A percentile compares a stretch with the other conserved stretches of the same genome.
These are phyloP conservation scores for Sporormia fimetaria DNA, from an alignment of 495 filamentous ascomycete species.

Conservation along the genomic window DNA sequence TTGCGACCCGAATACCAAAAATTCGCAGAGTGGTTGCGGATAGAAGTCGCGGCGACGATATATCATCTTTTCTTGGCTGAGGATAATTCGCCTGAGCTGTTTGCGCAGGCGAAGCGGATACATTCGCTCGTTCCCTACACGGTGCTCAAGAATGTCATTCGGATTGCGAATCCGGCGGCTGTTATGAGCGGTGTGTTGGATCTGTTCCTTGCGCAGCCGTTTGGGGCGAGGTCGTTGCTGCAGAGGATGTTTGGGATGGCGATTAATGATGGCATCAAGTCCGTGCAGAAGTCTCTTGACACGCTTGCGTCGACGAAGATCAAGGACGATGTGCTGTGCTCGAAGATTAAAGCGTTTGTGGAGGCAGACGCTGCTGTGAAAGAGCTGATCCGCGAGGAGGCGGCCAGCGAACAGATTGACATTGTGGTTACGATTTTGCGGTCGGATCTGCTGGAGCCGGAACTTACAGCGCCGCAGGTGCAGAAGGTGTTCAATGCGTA, in stretches of 20 bases:
- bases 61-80: conserved; percentile 97
- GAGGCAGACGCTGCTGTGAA: conserved; percentile 65
- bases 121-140: conserved; percentile 90
- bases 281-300: conserved; percentile 76
- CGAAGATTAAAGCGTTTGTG: conserved; percentile 70
- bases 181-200: conserved; percentile 92
- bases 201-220: conserved; percentile 88
- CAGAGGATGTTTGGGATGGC: conserved; percentile 90
- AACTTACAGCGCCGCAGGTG: conserved; percentile 61
- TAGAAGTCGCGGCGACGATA: conserved; percentile 91
- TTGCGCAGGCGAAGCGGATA: conserved; percentile 85
- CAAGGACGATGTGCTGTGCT: conserved; percentile 62
- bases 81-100: conserved; percentile 91
- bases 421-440: conserved; percentile 72
- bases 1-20: conserved; percentile 92
- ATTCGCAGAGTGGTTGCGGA: conserved; percentile 95
- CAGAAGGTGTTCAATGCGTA: conserved; percentile 83
- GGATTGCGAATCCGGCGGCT: conserved; percentile 87
- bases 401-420: conserved; percentile 58
- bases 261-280: conserved; percentile 75
- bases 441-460: conserved; percentile 57
- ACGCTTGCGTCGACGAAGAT: conserved; percentile 55
- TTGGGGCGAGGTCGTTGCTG: conserved; percentile 77
- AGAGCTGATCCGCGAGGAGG: conserved; percentile 58
- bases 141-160: conserved; percentile 88